These are phyloP conservation scores for Cardiosporidium cionae DNA, from an alignment of 169 alveolate species.

Conservation along the genomic window DNA sequence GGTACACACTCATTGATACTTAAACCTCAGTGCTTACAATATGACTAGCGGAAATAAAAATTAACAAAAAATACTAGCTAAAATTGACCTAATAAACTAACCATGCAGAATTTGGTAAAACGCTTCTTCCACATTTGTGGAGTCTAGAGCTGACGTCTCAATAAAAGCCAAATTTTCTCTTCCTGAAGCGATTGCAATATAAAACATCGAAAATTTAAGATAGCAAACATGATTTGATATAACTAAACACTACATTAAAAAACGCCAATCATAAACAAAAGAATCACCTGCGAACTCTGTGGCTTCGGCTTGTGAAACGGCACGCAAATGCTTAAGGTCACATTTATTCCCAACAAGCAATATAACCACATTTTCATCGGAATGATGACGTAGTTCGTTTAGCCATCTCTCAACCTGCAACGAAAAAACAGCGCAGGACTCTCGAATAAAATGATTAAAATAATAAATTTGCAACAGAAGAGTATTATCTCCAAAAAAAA, in stretches of 20 bases:
- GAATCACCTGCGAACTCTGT: conserved; percentile 18
- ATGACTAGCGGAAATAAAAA: too few relatives aligned
- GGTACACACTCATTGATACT: too few relatives aligned
- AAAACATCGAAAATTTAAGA: too few relatives aligned
- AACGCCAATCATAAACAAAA: too few relatives aligned
- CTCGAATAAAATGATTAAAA: too few relatives aligned
- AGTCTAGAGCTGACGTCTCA: conserved; percentile 91
- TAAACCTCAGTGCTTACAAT: too few relatives aligned
- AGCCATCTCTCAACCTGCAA: conserved; percentile 81
- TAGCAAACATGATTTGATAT: too few relatives aligned
- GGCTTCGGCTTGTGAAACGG: conserved; percentile 25
- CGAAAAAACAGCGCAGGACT: not conserved
- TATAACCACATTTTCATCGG: conserved; percentile 89
- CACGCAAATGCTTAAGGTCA: conserved; percentile 64
- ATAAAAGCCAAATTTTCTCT: conserved; percentile 53
- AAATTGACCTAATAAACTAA: too few relatives aligned
- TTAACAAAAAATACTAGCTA: too few relatives aligned
- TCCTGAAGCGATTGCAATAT: not conserved
- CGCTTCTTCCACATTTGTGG: conserved; percentile 90
- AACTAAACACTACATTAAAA: too few relatives aligned
- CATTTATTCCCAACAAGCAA: conserved; percentile 95
- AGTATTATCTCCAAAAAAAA: not conserved
- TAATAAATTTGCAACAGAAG: not conserved
- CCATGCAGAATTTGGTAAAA: conserved; percentile 49
- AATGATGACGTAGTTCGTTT: conserved; percentile 90